Percentiles rank a stretch among this genome's conserved stretches.
These are phyloP conservation scores for Coemansia guatemalensis DNA, from an alignment of 192 early-diverging fungal species.

Conservation along the genomic window DNA sequence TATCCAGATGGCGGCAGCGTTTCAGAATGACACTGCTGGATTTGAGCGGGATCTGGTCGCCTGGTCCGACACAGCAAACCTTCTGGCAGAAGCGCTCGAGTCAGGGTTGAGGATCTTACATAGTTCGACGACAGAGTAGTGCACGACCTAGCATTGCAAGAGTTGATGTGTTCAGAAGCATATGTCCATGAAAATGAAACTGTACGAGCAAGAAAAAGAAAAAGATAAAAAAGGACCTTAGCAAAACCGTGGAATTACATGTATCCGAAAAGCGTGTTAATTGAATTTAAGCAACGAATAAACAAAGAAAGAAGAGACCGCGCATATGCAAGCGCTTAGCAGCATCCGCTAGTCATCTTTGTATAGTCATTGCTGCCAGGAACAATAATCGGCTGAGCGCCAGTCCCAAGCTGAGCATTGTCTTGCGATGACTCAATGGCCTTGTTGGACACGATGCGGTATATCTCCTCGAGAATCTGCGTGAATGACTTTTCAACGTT, in stretches of 20 bases:
- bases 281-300: too few species aligned
- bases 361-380: conserved; percentile 61
- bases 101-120: conserved; percentile 14
- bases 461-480: conserved; percentile 91
- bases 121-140: too few species aligned
- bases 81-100: conserved; percentile 25
- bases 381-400: conserved; percentile 66
- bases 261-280: too few species aligned
- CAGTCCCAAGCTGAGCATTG: conserved; percentile 64
- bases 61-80: conserved; percentile 38
- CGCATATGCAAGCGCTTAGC: conserved; percentile 48
- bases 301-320: background rate
- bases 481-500: conserved; percentile 97
- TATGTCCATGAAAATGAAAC: too few species aligned
- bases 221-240: too few species aligned
- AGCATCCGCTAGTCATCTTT: conserved; percentile 62
- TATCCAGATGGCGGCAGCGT: too few species aligned
- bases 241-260: too few species aligned
- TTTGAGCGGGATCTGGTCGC: conserved; percentile 35
- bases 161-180: too few species aligned
- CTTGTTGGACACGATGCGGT: conserved; percentile 96
- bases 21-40: conserved; percentile 34
- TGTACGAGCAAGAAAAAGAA: too few species aligned
- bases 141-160: too few species aligned
- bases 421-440: conserved; percentile 82